Conservation (phyloP, 371 early-diverging fungal species). For the Apophysomyces sp. region DNA sequence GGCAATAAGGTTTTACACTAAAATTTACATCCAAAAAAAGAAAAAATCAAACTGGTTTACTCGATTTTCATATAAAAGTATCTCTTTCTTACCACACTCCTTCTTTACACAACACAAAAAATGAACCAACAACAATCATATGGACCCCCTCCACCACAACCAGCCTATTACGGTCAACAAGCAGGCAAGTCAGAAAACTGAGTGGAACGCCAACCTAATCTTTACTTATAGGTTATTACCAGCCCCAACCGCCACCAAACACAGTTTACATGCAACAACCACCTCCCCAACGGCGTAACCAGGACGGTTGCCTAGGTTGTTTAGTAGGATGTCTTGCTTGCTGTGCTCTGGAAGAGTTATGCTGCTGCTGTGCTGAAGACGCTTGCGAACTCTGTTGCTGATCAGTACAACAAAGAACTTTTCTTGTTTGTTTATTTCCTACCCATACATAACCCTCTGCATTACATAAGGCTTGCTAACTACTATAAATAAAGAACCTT, state of each 20-base stretch:
- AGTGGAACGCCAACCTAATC: not conserved
- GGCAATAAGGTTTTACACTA: not conserved
- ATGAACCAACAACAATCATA: conserved; percentile 17
- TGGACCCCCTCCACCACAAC: conserved; percentile 20
- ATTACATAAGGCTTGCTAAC: not conserved
- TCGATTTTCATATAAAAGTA: not conserved
- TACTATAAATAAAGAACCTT: not conserved
- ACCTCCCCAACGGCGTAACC: conserved; percentile 9
- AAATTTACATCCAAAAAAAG: not conserved
- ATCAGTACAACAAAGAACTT: not conserved
- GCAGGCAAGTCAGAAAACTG: not conserved
- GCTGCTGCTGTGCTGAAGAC: conserved; percentile 24
- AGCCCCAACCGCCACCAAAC: conserved; percentile 25
- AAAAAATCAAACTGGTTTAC: no score
- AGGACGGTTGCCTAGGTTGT: conserved; percentile 18
- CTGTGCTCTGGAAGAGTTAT: conserved; percentile 27
- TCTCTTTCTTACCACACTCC: not conserved
- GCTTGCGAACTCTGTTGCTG: conserved; percentile 13
- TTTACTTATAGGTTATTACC: conserved; percentile 15
- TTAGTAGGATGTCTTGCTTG: conserved; percentile 21
- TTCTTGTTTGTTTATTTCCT: not conserved
- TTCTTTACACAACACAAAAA: not conserved
- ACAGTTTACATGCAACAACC: conserved; percentile 15
- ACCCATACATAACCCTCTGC: not conserved
- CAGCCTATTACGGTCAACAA: conserved; percentile 10